Conservation (phyloP, 345 rosid genomes). For the Triadica sebifera region DNA sequence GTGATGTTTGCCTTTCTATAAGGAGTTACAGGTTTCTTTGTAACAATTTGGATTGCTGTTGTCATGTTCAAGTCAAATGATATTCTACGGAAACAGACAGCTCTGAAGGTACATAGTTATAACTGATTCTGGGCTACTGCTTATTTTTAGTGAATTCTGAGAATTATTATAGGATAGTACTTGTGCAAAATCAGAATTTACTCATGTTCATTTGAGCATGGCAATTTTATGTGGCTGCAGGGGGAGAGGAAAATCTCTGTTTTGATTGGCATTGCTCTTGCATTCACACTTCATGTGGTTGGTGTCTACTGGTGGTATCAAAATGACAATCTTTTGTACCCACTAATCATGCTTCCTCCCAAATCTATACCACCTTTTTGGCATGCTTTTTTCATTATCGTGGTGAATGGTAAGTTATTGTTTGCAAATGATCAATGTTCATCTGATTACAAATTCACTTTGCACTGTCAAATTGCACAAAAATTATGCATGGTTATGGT, state of each 20-base stretch:
- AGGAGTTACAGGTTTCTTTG: constrained; percentile 78
- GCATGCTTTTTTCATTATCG: constrained; percentile 91
- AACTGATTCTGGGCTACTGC: background rate
- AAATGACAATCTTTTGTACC: constrained; percentile 81
- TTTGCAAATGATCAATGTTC: constrained; percentile 14
- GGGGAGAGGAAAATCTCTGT: constrained; percentile 91
- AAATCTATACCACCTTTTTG: constrained; percentile 96
- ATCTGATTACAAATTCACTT: background rate
- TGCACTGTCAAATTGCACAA: background rate
- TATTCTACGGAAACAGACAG: constrained; percentile 87
- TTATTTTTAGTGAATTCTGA: no score
- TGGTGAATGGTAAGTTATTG: constrained; percentile 78
- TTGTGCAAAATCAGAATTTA: background rate
- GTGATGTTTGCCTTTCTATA: constrained; percentile 27
- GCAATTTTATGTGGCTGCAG: constrained; percentile 45
- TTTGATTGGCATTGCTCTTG: constrained; percentile 65
- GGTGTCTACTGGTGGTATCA: constrained; percentile 98
- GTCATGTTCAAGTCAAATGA: constrained; percentile 99
- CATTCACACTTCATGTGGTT: constrained; percentile 67
- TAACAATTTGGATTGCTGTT: constrained; percentile 92
- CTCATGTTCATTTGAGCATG: no score
- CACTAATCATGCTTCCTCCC: constrained; percentile 94
- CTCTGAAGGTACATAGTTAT: constrained; percentile 66
- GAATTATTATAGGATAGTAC: background rate
- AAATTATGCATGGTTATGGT: background rate